These are phyloP conservation scores for Quercus engelmannii DNA, from an alignment of 306 rosid species.

Conservation along the genomic window DNA sequence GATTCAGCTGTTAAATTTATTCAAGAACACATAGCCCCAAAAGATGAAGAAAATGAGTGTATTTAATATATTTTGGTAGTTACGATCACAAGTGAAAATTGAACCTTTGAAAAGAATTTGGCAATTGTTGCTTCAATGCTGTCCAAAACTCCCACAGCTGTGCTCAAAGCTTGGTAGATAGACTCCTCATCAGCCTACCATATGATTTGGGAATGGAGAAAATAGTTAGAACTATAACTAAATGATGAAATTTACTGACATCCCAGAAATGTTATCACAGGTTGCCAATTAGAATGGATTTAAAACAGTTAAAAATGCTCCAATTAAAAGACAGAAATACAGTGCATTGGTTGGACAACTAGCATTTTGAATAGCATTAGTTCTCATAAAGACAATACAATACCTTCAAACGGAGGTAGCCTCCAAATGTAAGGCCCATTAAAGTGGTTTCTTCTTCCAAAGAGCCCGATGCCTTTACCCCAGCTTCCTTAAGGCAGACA, in stretches of 20 bases:
- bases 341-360: not conserved
- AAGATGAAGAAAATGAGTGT: not conserved
- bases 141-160: slow-evolving; percentile 46
- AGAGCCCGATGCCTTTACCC: slow-evolving; percentile 40
- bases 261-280: slow-evolving; percentile 1
- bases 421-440: slow-evolving; percentile 86
- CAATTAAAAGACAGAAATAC: slow-evolving; percentile 5
- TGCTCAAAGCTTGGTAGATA: slow-evolving; percentile 43
- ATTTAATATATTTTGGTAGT: not conserved
- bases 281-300: not conserved
- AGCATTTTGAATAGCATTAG: not conserved
- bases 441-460: slow-evolving; percentile 80
- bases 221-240: too few species aligned
- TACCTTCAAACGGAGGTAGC: slow-evolving; percentile 90
- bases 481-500: slow-evolving; percentile 71
- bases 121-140: slow-evolving; percentile 30
- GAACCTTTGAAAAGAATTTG: slow-evolving; percentile 47
- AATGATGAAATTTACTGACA: not conserved
- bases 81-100: not conserved
- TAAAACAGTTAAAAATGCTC: not conserved
- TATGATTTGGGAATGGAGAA: too few species aligned
- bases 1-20: not conserved
- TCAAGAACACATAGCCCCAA: too few species aligned
- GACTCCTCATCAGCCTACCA: slow-evolving; percentile 43
- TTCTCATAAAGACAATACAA: not conserved